Evolutionary conservation across 371 early-diverging fungal genomes (phyloP).

Genomic region (Mucor indicus): DNA sequence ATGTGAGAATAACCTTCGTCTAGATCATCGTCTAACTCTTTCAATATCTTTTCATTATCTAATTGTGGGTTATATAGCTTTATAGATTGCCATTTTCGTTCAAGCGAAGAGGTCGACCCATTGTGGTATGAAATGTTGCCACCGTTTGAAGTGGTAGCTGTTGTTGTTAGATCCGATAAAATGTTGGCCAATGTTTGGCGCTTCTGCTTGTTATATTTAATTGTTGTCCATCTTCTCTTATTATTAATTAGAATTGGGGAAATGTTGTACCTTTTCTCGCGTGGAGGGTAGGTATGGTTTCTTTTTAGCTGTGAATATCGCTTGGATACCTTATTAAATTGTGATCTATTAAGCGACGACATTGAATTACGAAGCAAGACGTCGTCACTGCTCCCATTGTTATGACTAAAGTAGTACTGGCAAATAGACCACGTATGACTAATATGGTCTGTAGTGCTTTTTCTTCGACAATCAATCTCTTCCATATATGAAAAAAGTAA

Average conservation of each 20-base stretch:
- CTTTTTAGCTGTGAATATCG: too few relatives aligned
- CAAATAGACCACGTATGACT: slow-evolving; percentile 4
- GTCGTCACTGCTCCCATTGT: slow-evolving; percentile 14
- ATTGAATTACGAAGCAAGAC: not conserved
- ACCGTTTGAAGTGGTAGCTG: not conserved
- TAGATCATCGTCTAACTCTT: not conserved
- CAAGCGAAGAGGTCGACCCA: too few relatives aligned
- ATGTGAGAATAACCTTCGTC: not conserved
- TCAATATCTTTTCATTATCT: not conserved
- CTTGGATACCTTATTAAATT: too few relatives aligned
- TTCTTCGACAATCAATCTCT: slow-evolving; percentile 2
- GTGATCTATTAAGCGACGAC: not conserved
- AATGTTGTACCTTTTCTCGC: too few relatives aligned
- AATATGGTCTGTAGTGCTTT: not conserved
- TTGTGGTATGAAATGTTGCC: not conserved
- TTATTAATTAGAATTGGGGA: not conserved
- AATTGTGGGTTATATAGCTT: not conserved
- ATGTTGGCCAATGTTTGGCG: slow-evolving; percentile 9
- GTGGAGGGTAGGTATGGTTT: too few relatives aligned
- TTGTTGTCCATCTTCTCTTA: not conserved
- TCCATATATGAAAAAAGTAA: not conserved
- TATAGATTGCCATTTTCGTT: slow-evolving; percentile 6
- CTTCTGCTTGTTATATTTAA: not conserved
- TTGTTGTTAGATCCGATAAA: not conserved
- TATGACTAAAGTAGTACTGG: slow-evolving; percentile 14